phyloP scores from a whole-genome alignment of 345 rosid species.

The Raphanus raphanistrum region DNA sequence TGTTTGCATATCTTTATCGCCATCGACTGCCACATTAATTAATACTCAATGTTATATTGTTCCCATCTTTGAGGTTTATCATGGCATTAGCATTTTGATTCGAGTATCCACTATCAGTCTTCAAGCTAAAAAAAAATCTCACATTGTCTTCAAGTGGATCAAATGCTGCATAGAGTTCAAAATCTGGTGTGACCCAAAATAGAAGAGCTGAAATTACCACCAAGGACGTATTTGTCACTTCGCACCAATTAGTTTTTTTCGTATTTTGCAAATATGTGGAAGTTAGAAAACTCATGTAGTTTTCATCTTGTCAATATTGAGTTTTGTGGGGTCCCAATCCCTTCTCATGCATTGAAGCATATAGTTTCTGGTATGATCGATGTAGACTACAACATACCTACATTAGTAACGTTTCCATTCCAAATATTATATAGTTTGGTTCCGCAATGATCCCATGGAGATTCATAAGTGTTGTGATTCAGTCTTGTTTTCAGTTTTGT shows the following conservation, averaged over 20 bases:
- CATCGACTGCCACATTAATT: conserved; percentile 53
- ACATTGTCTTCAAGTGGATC: conserved; percentile 99
- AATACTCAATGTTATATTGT: background rate
- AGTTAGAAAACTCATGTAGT: conserved; percentile 47
- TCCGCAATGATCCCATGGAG: background rate
- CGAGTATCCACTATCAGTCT: background rate
- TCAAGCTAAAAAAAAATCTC: background rate
- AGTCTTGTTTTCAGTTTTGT: no score
- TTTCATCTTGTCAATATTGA: conserved; percentile 94
- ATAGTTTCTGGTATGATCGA: conserved; percentile 90
- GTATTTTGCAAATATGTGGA: background rate
- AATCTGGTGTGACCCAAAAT: conserved; percentile 97
- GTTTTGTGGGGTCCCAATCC: conserved; percentile 90
- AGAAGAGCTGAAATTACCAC: conserved; percentile 60
- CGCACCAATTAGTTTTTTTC: background rate
- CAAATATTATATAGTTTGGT: background rate
- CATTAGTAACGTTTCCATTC: conserved; percentile 2
- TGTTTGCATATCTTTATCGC: conserved; percentile 93
- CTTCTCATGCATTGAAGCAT: conserved; percentile 84
- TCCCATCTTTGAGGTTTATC: background rate
- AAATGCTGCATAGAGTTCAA: conserved; percentile 95
- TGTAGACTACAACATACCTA: conserved; percentile 58
- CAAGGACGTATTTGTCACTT: conserved; percentile 4
- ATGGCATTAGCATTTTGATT: background rate
- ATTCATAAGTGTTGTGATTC: background rate